phyloP scores from a whole-genome alignment of 2,329 filamentous ascomycete species.

The Parafenestella ontariensis region DNA sequence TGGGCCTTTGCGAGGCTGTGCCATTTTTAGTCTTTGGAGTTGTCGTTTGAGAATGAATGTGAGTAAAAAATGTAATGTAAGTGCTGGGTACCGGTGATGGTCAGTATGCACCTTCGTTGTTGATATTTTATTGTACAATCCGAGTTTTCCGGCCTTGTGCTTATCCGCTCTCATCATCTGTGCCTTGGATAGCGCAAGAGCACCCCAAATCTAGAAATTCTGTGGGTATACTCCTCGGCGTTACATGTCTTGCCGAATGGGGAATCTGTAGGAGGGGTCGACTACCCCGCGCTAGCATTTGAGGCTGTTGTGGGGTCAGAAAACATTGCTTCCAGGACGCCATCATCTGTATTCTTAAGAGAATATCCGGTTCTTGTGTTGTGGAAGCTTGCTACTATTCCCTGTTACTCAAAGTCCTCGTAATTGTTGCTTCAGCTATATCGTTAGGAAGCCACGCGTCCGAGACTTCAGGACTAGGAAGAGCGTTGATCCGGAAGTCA shows the following conservation, averaged over 20 bases:
- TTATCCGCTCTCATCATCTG: not conserved
- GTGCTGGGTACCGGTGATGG: not conserved
- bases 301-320: constrained; percentile 24
- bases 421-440: not conserved
- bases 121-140: not conserved
- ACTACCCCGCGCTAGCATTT: constrained; percentile 26
- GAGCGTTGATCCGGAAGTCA: constrained; percentile 16
- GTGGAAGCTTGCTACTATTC: not conserved
- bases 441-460: not conserved
- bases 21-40: not conserved
- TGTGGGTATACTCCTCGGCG: not conserved
- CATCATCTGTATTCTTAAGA: not conserved
- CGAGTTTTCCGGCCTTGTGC: not conserved
- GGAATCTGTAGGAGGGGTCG: constrained; percentile 14
- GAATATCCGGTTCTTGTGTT: not conserved
- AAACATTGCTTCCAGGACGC: not conserved
- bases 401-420: not conserved
- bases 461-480: constrained; percentile 3
- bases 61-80: not conserved
- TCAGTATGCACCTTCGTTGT: not conserved
- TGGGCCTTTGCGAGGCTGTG: constrained; percentile 52
- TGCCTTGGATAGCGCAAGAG: not conserved
- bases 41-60: not conserved
- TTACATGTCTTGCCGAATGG: not conserved
- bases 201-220: not conserved